Evolutionary conservation across 2,329 filamentous ascomycete species (phyloP), one percentile per base, ranked within the genome.

Genomic region (Mycosphaerella sp.): DNA sequence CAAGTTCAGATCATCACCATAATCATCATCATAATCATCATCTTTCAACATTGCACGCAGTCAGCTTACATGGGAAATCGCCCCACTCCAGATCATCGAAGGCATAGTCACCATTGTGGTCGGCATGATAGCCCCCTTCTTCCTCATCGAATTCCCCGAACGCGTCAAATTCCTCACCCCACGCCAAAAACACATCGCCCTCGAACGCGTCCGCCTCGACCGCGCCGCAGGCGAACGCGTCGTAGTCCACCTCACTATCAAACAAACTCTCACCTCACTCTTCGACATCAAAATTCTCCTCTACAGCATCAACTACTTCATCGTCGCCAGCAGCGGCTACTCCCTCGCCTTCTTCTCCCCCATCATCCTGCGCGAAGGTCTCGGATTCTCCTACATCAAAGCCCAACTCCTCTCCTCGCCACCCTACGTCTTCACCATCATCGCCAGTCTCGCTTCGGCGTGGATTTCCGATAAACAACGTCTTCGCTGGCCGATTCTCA

Each of bases 271-370:
- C 2, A 54, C 41, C 12, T 65, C 66, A 53, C 56, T 67, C 3
- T n/a, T 59, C 26, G 66, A 69, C 52, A 66, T 63, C 63, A 69
- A 68, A 38, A 51, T 68, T n/a, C 54, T 58, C 32, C 53, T 66
- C 12, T 68, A 66, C 55, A 63, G 58, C 3, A 23, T 69, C 4
- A 63, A 67, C 42, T 67, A 67, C 58, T 69, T 68, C 46, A 61
- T 68, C 3, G 62, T 61, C 5, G 65, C 63, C 1, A 67, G 66
- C 2, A 64, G 86, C 50, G 79, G 79, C 3, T 92, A 92, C 67
- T 82, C 86, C 0, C 79, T 93, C 7, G 85, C 86, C 2, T 92
- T 87, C 69, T 92, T 91, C 66, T 72, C 91, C 3, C 87, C 88
- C 6, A 81, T 91, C 64, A 87, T 93, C 62, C 80, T 95, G 5